Base-by-base conservation (phyloP, 2,329 filamentous ascomycete species). In the Cladorrhinum sp. region DNA sequence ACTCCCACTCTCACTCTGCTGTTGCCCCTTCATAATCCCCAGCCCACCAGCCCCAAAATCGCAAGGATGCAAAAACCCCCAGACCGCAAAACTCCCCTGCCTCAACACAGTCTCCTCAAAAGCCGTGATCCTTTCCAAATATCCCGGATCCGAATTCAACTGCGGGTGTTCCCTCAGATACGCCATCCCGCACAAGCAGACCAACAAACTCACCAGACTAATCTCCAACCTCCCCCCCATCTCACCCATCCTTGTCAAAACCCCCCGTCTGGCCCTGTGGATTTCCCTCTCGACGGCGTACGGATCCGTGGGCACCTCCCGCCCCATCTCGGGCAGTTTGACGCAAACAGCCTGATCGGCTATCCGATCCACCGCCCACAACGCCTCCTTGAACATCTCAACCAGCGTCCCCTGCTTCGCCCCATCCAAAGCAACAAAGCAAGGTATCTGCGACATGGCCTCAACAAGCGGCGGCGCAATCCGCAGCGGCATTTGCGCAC, bases 81-180 rank as follows among this genome's bases (percentile, higher is more conserved):
- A 58, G 52, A 57, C 33, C 4, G 54, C 54, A 20, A 56, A 21
- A 14, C 52, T 65, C 9, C 64, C 64, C 7, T 64, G 58, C 3
- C 58, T 23, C 2, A 62, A 28, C 3, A 58, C n/a, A 1, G 55
- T 58, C 52, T 65, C 64, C 52, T 58, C 54, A 46, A 58, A 62
- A 1, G 64, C 57, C 10, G 56, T 33, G 1, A 58, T 20, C 6
- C 59, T 57, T 7, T 60, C 59, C 52, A 57, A 59, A 16, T 20
- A 50, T 1, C 23, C 39, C 16, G 55, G 53, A n/a, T 59, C 61
- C 2, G 26, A 14, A 2, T 20, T 33, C 4, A 46, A 30, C 14
- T 33, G 24, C 5, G 55, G 18, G 9, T 57, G 30, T 3, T 36
- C 49, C 1, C 14, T 14, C 3, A 55, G 30, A 18, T 64, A 65